Evolutionary conservation across 805 yeast species (phyloP), one percentile per base, ranked within the genome.

Genomic region (Millerozyma acaciae): DNA sequence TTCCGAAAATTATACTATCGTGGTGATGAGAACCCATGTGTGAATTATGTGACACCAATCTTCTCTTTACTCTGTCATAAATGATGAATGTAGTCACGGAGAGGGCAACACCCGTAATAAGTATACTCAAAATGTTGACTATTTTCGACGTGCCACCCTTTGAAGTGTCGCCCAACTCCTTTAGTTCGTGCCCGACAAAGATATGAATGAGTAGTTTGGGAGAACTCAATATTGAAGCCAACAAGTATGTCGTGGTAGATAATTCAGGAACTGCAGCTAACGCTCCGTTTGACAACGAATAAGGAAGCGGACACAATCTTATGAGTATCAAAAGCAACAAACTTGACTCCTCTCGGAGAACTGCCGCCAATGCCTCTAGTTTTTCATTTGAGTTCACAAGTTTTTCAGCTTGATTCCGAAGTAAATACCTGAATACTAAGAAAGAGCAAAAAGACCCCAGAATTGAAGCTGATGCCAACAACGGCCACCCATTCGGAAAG

Each of bases 241-340:
- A 50, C 2, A 79, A 62, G 54, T 83, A 90, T 16, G 78, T 76
- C 26, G 57, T 40, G 2, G 79, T 60, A 0, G 80, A 66, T 8
- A 90, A 69, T 12, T 85, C 83, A 0, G 94, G 96, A 9, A 90
- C 75, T 2, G 94, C 81, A 7, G 95, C 93, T 44, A 93, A 68
- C 0, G 95, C 97, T 4, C 96, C 97, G 50, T 90, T 90, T 0
- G 93, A 81, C 20, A 90, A 63, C 2, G 96, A 87, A 53, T 88
- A 93, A 0, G 97, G 97, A 48, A 90, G 72, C 1, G 98, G 98
- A 46, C 96, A 87, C 37, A 90, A 57, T 35, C 97, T 68, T 18
- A 90, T 71, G 51, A 90, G 65, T 33, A 83, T 74, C 33, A 90
- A 57, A 16, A 93, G 58, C 42, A 78, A 54, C 37, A 88, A 71